phyloP scores from a whole-genome alignment of 2,329 filamentous ascomycete genomes.

The Elsinoe australis region DNA sequence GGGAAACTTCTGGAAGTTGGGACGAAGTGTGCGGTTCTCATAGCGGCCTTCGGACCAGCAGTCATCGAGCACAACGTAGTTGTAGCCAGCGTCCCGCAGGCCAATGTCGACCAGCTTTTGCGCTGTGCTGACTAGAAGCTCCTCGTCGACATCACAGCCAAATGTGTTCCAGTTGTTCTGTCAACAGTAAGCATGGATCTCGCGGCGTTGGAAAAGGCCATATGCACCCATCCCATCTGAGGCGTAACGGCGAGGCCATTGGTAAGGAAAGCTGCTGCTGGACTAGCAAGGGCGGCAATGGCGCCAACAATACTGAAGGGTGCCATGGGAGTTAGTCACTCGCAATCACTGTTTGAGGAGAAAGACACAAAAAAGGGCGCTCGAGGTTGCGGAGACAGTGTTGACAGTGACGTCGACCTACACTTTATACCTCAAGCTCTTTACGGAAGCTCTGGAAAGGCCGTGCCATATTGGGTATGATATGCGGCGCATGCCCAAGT shows the following conservation, averaged over 20 bases:
- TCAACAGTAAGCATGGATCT: neutral
- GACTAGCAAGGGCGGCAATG: neutral
- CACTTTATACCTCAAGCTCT: neutral
- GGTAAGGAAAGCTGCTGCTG: conserved; percentile 21
- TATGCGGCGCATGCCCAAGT: neutral
- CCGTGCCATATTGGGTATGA: neutral
- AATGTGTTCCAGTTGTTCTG: conserved; percentile 42
- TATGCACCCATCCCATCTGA: conserved; percentile 35
- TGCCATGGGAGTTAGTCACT: neutral
- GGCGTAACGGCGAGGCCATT: conserved; percentile 34
- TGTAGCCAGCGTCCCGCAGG: conserved; percentile 43
- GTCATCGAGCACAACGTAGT: conserved; percentile 48
- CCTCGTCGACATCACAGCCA: conserved; percentile 41
- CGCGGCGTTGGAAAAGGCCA: neutral
- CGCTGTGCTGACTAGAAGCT: conserved; percentile 41
- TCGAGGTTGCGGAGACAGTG: neutral
- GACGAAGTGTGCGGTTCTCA: conserved; percentile 37
- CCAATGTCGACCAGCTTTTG: conserved; percentile 40
- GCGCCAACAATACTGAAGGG: neutral
- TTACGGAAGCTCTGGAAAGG: neutral
- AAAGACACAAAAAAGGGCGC: neutral
- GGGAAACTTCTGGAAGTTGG: conserved; percentile 38
- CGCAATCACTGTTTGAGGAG: neutral
- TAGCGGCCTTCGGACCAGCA: conserved; percentile 45
- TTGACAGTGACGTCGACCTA: neutral